Evolutionary conservation across 2,329 filamentous ascomycete genomes (phyloP).

Genomic region (Verticillium longisporum): DNA sequence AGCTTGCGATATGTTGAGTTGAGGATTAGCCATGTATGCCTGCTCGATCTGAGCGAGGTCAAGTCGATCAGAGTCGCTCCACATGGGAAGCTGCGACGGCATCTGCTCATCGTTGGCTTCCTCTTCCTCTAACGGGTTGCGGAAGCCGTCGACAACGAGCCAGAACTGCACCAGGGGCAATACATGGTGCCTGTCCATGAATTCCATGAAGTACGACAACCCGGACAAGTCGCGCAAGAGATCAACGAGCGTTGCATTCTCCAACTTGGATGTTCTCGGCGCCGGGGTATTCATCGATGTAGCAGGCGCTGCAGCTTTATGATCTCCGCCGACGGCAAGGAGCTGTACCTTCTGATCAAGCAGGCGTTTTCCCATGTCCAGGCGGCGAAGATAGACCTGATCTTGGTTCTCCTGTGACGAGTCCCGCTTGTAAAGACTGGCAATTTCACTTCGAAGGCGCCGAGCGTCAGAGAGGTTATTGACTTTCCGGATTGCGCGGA

Average conservation of each 20-base stretch:
- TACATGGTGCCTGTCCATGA: constrained; percentile 85
- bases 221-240: constrained; percentile 86
- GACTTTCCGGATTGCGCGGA: constrained; percentile 79
- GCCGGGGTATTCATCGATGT: constrained; percentile 17
- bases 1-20: constrained; percentile 68
- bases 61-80: constrained; percentile 76
- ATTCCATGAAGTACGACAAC: constrained; percentile 98
- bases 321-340: constrained; percentile 62
- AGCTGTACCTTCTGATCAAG: constrained; percentile 84
- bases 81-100: constrained; percentile 56
- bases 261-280: constrained; percentile 52
- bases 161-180: constrained; percentile 95
- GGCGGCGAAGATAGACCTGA: constrained; percentile 74
- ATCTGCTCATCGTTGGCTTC: constrained; percentile 63
- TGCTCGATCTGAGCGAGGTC: constrained; percentile 91
- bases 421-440: constrained; percentile 86
- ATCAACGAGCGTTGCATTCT: constrained; percentile 72
- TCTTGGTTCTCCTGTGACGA: constrained; percentile 73
- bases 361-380: constrained; percentile 87
- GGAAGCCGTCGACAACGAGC: constrained; percentile 94
- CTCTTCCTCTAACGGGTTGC: constrained; percentile 83
- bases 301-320: constrained; percentile 22
- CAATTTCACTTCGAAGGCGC: constrained; percentile 83
- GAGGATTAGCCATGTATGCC: constrained; percentile 75
- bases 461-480: constrained; percentile 90